Evolutionary conservation across 495 filamentous ascomycete genomes (phyloP), one percentile per base, ranked within the genome.

Genomic region (Staphylotrichum tortipilum): DNA sequence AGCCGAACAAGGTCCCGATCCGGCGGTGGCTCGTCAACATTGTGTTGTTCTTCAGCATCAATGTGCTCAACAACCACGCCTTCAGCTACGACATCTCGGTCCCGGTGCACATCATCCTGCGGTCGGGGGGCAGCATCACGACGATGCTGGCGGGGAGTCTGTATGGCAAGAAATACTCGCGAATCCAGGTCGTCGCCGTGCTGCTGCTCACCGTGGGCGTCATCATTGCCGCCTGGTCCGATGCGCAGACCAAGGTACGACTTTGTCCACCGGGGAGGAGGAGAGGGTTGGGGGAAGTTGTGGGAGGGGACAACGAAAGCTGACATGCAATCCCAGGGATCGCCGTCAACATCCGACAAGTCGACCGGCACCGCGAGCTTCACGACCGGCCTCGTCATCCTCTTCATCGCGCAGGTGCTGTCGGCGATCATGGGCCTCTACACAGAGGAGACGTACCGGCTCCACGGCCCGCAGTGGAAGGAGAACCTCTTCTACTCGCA

Each of bases 41-140:
- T n/a, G 67, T 82, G 3, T 79, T 95, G 47, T 97, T 96, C 69
- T 89, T 94, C 58, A 76, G 77, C 46, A 89, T 96, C 60, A 96
- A 95, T 56, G 75, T 96, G 38, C 70, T 97, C 49, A 99, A 99
- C 69, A 99, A 99, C 59, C 91, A 89, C 74, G 92, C 92, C 6
- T 97, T 99, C 63, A 89, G 87, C 50, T 97, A 95, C 69, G 83
- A 88, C 50, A 97, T 99, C 41, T 94, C 87, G 5, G 91, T 99
- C 0, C 92, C 92, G 19, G 80, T 99, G 38, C 92, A 99, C 61
- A 99, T 97, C 56, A 96, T 99, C 50, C 71, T 99, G 7, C 84
- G 92, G 17, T 95, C 89, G 34, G 94, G 89, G 19, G 94, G 92
- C 8, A 94, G 88, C 51, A 91, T 96, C 39, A 90, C 89, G 1